Percentiles rank a stretch among this genome's conserved stretches.
Evolutionary conservation across 2,329 filamentous ascomycete species (phyloP).

Genomic region (Colletotrichum chlorophyti): DNA sequence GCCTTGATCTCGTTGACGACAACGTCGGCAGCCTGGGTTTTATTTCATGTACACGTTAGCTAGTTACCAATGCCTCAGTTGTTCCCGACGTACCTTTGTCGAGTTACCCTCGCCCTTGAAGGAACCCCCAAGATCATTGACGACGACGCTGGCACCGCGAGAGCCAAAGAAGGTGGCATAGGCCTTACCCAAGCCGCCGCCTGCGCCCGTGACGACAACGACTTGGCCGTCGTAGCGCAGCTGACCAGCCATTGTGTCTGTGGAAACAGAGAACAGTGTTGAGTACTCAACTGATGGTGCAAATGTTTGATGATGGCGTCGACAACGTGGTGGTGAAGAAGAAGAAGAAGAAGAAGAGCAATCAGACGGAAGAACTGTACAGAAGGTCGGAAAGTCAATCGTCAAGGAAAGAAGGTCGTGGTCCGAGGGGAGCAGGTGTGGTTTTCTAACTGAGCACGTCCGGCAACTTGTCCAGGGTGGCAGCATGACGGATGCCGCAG

Average conservation of each 20-base stretch:
- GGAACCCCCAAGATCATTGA: constrained; percentile 93
- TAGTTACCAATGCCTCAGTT: background rate
- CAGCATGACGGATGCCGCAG: constrained; percentile 23
- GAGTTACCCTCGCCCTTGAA: constrained; percentile 93
- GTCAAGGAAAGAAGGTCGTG: background rate
- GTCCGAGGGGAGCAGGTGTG: too few species aligned
- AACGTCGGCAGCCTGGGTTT: constrained; percentile 75
- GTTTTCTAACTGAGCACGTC: constrained; percentile 19
- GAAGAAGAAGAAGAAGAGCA: background rate
- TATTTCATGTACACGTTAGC: constrained; percentile 35
- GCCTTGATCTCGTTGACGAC: constrained; percentile 85
- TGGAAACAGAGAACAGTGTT: background rate
- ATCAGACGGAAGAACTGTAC: background rate
- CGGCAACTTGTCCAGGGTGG: constrained; percentile 17
- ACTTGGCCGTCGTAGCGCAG: constrained; percentile 86
- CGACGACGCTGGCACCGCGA: constrained; percentile 91
- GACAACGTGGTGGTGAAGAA: too few species aligned
- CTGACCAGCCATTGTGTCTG: constrained; percentile 65
- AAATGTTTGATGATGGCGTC: too few species aligned
- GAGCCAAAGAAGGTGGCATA: constrained; percentile 92
- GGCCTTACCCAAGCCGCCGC: constrained; percentile 79
- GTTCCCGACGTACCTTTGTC: constrained; percentile 69
- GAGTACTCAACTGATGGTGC: too few species aligned
- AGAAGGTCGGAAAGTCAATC: too few species aligned
- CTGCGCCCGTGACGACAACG: constrained; percentile 82